These are phyloP conservation scores for Penicillium riverlandense DNA, from an alignment of 495 filamentous ascomycete species.

Conservation along the genomic window DNA sequence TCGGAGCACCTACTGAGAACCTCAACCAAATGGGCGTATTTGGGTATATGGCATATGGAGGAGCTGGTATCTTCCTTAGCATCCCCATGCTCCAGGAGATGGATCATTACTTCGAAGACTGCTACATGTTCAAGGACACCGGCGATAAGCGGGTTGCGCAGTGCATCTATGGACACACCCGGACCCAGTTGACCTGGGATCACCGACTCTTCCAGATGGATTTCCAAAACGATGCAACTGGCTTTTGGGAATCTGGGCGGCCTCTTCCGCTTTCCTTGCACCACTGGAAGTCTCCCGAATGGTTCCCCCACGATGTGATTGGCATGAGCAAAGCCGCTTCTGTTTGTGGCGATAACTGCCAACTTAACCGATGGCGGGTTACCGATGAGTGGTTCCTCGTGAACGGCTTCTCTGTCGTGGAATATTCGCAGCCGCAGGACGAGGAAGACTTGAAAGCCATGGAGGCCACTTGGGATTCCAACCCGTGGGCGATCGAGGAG, in stretches of 20 bases:
- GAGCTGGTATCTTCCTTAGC: slow-evolving; percentile 41
- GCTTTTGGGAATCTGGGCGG: slow-evolving; percentile 37
- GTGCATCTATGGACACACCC: slow-evolving; percentile 33
- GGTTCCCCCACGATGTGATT: slow-evolving; percentile 29
- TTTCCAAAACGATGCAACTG: slow-evolving; percentile 23
- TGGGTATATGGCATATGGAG: slow-evolving; percentile 35
- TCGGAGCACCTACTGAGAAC: slow-evolving; percentile 39
- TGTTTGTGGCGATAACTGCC: slow-evolving; percentile 39
- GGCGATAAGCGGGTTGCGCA: slow-evolving; percentile 25
- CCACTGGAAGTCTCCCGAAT: slow-evolving; percentile 30
- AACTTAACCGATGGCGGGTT: slow-evolving; percentile 41
- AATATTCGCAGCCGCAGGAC: slow-evolving; percentile 9
- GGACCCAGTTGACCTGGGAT: slow-evolving; percentile 28
- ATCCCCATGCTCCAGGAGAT: slow-evolving; percentile 24
- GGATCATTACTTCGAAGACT: slow-evolving; percentile 11
- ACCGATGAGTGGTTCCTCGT: slow-evolving; percentile 35
- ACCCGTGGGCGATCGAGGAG: slow-evolving; percentile 4
- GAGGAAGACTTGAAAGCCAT: slow-evolving; percentile 3
- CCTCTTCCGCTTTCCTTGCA: slow-evolving; percentile 34
- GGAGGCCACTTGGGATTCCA: slow-evolving; percentile 17
- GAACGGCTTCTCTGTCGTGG: slow-evolving; percentile 36
- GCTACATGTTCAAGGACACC: slow-evolving; percentile 9
- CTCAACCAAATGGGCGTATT: slow-evolving; percentile 24
- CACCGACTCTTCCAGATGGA: slow-evolving; percentile 35
- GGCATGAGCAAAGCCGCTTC: slow-evolving; percentile 16